phyloP scores from a whole-genome alignment of 495 filamentous ascomycete species.

The Viridothelium virens region DNA sequence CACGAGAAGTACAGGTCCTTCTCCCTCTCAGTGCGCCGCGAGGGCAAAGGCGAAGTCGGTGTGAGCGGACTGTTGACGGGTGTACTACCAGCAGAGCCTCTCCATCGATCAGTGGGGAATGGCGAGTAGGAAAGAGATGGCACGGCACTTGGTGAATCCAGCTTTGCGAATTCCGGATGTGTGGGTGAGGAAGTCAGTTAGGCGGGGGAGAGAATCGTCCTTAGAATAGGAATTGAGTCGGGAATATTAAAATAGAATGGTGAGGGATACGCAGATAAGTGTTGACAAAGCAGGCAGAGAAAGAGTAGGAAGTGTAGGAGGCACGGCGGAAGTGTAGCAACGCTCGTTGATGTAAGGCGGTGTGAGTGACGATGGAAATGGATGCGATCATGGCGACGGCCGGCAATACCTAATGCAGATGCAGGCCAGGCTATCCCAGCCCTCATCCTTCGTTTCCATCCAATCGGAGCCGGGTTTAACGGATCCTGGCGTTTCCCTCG shows the following conservation, averaged over 20 bases:
- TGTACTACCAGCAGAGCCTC: conserved; percentile 5
- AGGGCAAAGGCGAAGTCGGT: not conserved
- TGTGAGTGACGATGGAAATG: not conserved
- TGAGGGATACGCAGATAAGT: not conserved
- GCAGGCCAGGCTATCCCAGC: not conserved
- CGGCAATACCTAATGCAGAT: not conserved
- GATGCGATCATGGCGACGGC: conserved; percentile 5
- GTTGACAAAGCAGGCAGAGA: not conserved
- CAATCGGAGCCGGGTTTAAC: conserved; percentile 1
- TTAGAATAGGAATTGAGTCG: not conserved
- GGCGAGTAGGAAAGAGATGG: conserved; percentile 9
- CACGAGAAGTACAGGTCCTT: conserved; percentile 10
- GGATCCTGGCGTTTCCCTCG: not conserved
- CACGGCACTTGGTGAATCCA: conserved; percentile 9
- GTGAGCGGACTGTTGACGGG: not conserved
- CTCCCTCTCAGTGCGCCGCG: not conserved
- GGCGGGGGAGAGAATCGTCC: not conserved
- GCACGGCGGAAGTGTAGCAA: not conserved
- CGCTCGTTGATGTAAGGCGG: conserved; percentile 9
- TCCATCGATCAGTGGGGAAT: conserved; percentile 5
- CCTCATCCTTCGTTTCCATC: not conserved
- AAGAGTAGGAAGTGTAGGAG: not conserved
- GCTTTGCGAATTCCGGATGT: not conserved
- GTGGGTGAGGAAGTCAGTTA: not conserved
- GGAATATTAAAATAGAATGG: not conserved